A percentile compares a stretch with the other conserved stretches of the same genome.
Conservation (phyloP, 139 green algal genomes). For the Tetradesmus obliquus region DNA sequence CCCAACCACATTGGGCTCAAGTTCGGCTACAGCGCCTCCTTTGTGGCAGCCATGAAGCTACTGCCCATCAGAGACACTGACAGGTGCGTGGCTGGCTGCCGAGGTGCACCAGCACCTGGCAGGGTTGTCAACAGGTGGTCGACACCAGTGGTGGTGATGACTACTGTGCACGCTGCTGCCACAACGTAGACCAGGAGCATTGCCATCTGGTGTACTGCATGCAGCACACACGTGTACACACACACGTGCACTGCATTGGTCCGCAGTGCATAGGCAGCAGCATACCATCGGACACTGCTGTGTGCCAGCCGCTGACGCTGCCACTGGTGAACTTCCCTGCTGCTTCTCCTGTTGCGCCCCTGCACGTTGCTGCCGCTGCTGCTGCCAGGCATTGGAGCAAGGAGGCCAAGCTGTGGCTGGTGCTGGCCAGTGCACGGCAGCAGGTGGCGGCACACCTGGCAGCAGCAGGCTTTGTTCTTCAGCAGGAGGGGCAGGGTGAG, state of each 20-base stretch:
- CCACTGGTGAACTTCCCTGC: not conserved
- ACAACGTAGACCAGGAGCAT: too few species aligned
- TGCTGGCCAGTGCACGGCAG: not conserved
- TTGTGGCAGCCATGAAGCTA: conserved; percentile 1
- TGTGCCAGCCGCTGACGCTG: not conserved
- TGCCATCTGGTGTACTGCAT: too few species aligned
- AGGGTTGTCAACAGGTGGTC: too few species aligned
- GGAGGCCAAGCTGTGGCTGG: conserved; percentile 14
- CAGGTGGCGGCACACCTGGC: conserved; percentile 5
- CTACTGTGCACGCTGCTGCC: too few species aligned
- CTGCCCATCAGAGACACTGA: not conserved
- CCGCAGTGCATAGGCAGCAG: too few species aligned
- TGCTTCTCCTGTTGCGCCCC: not conserved
- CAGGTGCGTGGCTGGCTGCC: not conserved
- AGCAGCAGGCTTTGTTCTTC: not conserved
- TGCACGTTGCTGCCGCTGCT: not conserved
- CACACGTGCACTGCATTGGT: too few species aligned
- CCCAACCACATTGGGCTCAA: conserved; percentile 14
- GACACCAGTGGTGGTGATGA: too few species aligned
- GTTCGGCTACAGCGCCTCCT: not conserved
- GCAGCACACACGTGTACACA: too few species aligned
- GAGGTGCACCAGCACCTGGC: not conserved
- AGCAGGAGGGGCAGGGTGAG: not conserved
- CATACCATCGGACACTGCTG: too few species aligned
- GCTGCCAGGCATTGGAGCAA: not conserved